Conservation (phyloP, 805 yeast genomes). For the Isabelozyma rhagii region DNA sequence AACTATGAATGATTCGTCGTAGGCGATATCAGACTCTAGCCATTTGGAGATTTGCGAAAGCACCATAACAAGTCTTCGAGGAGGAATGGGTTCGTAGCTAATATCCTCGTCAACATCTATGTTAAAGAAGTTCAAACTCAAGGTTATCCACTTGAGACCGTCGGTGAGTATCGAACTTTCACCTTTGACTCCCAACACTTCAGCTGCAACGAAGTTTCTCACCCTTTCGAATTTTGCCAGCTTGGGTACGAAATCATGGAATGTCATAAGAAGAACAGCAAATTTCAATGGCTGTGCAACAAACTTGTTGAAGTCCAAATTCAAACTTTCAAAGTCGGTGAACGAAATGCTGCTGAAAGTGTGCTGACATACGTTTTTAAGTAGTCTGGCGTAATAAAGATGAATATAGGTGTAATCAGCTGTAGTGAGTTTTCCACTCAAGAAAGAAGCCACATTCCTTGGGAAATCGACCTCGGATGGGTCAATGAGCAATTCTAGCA, state of each 20-base stretch:
- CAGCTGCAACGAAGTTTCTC: slow-evolving; percentile 63
- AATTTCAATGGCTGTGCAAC: slow-evolving; percentile 28
- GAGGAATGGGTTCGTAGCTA: slow-evolving; percentile 46
- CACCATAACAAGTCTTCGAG: slow-evolving; percentile 64
- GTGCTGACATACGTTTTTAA: slow-evolving; percentile 1
- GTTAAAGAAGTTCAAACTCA: slow-evolving; percentile 43
- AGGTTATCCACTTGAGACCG: slow-evolving; percentile 47
- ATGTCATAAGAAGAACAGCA: slow-evolving; percentile 26
- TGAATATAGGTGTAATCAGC: not conserved
- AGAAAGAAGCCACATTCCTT: slow-evolving; percentile 3
- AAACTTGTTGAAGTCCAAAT: slow-evolving; percentile 26
- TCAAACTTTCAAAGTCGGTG: slow-evolving; percentile 14
- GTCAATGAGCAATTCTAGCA: not conserved
- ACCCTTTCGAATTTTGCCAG: slow-evolving; percentile 44
- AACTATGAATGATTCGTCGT: slow-evolving; percentile 50
- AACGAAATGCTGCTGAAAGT: not conserved
- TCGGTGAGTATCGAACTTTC: slow-evolving; percentile 33
- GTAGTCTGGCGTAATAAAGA: slow-evolving; percentile 17
- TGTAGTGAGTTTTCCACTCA: not conserved
- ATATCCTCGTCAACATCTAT: slow-evolving; percentile 21
- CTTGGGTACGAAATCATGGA: slow-evolving; percentile 32
- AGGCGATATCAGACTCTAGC: slow-evolving; percentile 61
- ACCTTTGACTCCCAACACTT: slow-evolving; percentile 53
- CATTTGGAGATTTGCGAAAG: slow-evolving; percentile 51
- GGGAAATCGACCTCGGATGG: not conserved